These are phyloP conservation scores for Aspergillus calidoustus DNA, from an alignment of 2,329 filamentous ascomycete genomes.

Conservation along the genomic window DNA sequence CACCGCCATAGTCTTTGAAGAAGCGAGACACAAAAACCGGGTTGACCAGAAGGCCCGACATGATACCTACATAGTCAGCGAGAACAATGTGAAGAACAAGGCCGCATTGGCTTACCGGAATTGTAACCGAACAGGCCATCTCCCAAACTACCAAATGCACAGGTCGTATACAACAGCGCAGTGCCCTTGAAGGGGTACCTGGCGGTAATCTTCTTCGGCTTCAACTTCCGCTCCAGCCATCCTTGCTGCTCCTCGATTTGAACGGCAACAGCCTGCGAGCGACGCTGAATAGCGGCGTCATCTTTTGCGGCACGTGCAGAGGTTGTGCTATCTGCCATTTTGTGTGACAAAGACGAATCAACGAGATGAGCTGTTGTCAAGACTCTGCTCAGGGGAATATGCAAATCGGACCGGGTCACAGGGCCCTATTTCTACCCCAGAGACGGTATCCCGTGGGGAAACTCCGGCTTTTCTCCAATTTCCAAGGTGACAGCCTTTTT, in stretches of 20 bases:
- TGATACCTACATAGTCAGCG: conserved; percentile 37
- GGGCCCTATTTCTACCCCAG: conserved; percentile 27
- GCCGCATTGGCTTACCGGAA: conserved; percentile 33
- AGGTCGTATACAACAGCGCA: conserved; percentile 42
- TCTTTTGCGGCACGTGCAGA: conserved; percentile 1
- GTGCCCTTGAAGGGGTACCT: conserved; percentile 46
- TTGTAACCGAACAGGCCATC: conserved; percentile 51
- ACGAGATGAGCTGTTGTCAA: neutral
- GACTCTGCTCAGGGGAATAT: neutral
- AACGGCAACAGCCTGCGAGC: conserved; percentile 29
- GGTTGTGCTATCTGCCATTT: conserved; percentile 6
- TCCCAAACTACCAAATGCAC: conserved; percentile 46
- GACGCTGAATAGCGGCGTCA: conserved; percentile 27
- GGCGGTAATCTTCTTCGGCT: conserved; percentile 41
- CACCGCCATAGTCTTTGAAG: conserved; percentile 44
- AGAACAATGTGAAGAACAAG: too few relatives aligned
- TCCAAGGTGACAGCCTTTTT: neutral
- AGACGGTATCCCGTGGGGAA: conserved; percentile 20
- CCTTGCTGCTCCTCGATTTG: conserved; percentile 30
- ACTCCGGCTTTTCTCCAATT: conserved; percentile 20
- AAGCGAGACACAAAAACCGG: conserved; percentile 46
- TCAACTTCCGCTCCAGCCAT: conserved; percentile 43
- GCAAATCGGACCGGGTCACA: conserved; percentile 2
- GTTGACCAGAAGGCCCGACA: conserved; percentile 47
- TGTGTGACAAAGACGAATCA: neutral